Percentiles rank a stretch among this genome's conserved stretches.
Evolutionary conservation across 257 asterid genomes (phyloP).

Genomic region (Schizonepeta tenuifolia): DNA sequence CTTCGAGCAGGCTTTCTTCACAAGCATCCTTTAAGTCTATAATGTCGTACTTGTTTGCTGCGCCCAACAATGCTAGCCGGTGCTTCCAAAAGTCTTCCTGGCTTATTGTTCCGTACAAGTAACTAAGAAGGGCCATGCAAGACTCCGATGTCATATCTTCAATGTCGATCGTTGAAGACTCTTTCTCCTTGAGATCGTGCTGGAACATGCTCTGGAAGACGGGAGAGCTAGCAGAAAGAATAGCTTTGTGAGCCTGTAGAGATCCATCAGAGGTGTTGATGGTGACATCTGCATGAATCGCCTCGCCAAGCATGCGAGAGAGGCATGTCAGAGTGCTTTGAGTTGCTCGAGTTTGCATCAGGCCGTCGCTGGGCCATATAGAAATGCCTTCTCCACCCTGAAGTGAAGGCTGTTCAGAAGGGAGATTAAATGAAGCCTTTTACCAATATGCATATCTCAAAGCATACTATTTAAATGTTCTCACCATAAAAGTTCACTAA

Average conservation of each 20-base stretch:
- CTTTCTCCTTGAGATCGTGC: constrained; percentile 88
- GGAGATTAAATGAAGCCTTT: constrained; percentile 15
- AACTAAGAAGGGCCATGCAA: constrained; percentile 74
- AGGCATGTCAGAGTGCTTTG: constrained; percentile 81
- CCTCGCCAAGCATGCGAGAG: constrained; percentile 83
- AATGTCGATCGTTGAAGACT: constrained; percentile 73
- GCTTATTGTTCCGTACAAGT: constrained; percentile 78
- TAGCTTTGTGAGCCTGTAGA: constrained; percentile 73
- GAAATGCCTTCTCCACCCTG: constrained; percentile 86
- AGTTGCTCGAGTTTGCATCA: constrained; percentile 62
- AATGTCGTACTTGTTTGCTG: constrained; percentile 89
- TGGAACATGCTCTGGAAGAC: constrained; percentile 91
- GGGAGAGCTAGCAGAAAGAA: constrained; percentile 86
- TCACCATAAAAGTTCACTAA: constrained; percentile 47
- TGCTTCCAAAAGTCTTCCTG: constrained; percentile 96
- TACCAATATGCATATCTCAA: constrained; percentile 8
- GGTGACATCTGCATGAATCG: constrained; percentile 79
- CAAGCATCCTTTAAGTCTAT: constrained; percentile 82
- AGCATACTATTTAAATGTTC: neutral
- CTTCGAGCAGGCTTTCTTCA: constrained; percentile 88
- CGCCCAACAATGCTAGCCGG: constrained; percentile 72
- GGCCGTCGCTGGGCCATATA: constrained; percentile 73
- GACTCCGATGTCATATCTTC: constrained; percentile 88
- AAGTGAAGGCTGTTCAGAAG: constrained; percentile 10
- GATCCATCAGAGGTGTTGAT: constrained; percentile 79